These are phyloP conservation scores for Spergularia marina DNA, from an alignment of 148 eudicot species.

Conservation along the genomic window DNA sequence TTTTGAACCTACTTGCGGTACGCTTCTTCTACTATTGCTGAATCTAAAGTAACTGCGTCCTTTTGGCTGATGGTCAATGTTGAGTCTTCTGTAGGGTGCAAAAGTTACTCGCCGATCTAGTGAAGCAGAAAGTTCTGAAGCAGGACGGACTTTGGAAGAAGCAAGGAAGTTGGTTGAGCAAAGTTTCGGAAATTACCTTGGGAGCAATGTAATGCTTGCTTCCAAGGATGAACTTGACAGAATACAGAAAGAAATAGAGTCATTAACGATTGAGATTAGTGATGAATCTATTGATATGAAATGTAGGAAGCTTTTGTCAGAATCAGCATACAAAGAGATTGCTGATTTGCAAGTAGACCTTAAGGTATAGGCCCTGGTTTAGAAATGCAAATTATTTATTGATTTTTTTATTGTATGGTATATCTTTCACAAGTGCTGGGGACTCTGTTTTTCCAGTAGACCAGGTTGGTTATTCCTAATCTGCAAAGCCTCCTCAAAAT, in stretches of 20 bases:
- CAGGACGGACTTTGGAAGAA: constrained; percentile 86
- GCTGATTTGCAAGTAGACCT: constrained; percentile 79
- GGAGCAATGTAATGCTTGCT: constrained; percentile 96
- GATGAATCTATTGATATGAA: constrained; percentile 88
- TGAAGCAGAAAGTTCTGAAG: constrained; percentile 54
- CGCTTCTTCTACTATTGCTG: constrained; percentile 20
- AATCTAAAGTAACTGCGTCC: constrained; percentile 9
- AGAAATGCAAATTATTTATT: background rate
- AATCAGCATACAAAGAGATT: constrained; percentile 74
- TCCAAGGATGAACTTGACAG: constrained; percentile 86
- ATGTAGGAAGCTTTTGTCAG: constrained; percentile 59
- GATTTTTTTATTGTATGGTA: background rate
- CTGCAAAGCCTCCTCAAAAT: background rate
- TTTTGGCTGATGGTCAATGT: constrained; percentile 9
- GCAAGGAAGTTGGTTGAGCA: constrained; percentile 94
- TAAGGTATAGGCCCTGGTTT: constrained; percentile 43
- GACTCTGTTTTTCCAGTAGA: background rate
- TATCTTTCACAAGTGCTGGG: background rate
- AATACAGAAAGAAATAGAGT: constrained; percentile 70
- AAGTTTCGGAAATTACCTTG: constrained; percentile 98
- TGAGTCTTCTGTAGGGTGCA: constrained; percentile 60
- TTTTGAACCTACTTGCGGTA: constrained; percentile 95
- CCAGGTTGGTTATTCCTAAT: background rate
- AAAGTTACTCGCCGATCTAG: constrained; percentile 62
- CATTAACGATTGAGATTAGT: constrained; percentile 62